A percentile compares a stretch with the other conserved stretches of the same genome.
phyloP scores from a whole-genome alignment of 2,329 filamentous ascomycete species.

The Ilyonectria destructans region DNA sequence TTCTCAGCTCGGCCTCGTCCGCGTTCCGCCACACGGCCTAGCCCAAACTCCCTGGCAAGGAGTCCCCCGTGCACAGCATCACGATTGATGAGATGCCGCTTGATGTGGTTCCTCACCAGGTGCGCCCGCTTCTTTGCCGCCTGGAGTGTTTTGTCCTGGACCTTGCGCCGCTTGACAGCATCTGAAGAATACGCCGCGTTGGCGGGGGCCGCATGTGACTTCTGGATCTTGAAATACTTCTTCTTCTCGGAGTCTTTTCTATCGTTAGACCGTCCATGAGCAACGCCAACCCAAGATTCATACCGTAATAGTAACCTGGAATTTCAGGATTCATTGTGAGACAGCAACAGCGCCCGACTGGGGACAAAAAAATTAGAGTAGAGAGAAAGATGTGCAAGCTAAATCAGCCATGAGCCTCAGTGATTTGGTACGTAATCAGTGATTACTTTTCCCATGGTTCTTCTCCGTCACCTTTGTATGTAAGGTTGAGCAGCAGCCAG shows the following conservation, averaged over 20 bases:
- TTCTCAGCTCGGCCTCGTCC: conserved; percentile 45
- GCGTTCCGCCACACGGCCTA: conserved; percentile 33
- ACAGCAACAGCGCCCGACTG: not conserved
- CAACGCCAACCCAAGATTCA: not conserved
- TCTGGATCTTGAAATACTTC: conserved; percentile 80
- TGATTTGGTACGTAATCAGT: not conserved
- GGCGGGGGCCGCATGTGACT: conserved; percentile 67
- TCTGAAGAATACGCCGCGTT: conserved; percentile 70
- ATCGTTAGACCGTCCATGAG: not conserved
- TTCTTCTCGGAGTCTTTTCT: conserved; percentile 68
- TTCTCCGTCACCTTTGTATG: too few relatives aligned
- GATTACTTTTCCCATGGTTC: not conserved
- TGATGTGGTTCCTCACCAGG: conserved; percentile 57
- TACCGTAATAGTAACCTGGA: conserved; percentile 72
- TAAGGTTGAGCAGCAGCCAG: too few relatives aligned
- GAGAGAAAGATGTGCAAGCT: not conserved
- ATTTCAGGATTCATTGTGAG: conserved; percentile 58
- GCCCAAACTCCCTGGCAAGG: conserved; percentile 49
- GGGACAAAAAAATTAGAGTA: not conserved
- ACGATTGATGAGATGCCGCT: conserved; percentile 54
- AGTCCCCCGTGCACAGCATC: conserved; percentile 53
- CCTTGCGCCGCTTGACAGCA: conserved; percentile 71
- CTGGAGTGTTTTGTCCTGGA: conserved; percentile 57
- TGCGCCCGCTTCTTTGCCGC: conserved; percentile 48
- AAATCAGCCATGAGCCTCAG: not conserved